phyloP scores from a whole-genome alignment of 495 filamentous ascomycete species.

The Thozetella sp. region DNA sequence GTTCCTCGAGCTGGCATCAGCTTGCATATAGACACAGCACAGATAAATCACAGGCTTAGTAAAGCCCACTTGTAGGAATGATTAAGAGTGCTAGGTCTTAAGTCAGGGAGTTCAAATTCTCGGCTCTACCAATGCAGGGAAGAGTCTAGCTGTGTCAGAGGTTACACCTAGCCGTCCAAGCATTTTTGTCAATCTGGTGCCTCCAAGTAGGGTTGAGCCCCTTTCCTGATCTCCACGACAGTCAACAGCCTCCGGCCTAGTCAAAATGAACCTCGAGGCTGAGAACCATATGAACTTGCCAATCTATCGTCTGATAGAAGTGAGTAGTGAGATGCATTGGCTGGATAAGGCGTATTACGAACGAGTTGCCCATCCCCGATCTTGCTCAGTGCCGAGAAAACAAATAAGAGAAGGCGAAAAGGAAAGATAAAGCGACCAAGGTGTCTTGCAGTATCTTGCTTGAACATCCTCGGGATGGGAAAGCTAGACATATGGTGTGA shows the following conservation, averaged over 20 bases:
- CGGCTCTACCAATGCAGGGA: slow-evolving; percentile 7
- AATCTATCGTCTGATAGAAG: slow-evolving; percentile 11
- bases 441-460: not conserved
- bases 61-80: too few relatives aligned
- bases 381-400: too few relatives aligned
- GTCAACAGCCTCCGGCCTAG: slow-evolving; percentile 26
- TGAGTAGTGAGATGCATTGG: slow-evolving; percentile 3
- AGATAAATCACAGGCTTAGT: too few relatives aligned
- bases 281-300: slow-evolving; percentile 12
- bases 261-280: slow-evolving; percentile 22
- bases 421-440: not conserved
- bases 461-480: not conserved
- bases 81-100: not conserved
- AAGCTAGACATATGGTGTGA: not conserved
- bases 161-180: slow-evolving; percentile 1
- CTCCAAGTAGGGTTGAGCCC: slow-evolving; percentile 23
- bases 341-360: not conserved
- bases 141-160: slow-evolving; percentile 7
- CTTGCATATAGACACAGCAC: not conserved
- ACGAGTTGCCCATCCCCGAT: too few relatives aligned
- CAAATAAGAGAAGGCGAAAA: too few relatives aligned
- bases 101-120: not conserved
- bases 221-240: slow-evolving; percentile 33
- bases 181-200: slow-evolving; percentile 7
- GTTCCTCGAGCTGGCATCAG: too few relatives aligned